Percentiles rank a stretch among this genome's conserved stretches.
Conservation (phyloP, 78 protist species). For the slime mould (Dictyostelium discoideum) region DNA sequence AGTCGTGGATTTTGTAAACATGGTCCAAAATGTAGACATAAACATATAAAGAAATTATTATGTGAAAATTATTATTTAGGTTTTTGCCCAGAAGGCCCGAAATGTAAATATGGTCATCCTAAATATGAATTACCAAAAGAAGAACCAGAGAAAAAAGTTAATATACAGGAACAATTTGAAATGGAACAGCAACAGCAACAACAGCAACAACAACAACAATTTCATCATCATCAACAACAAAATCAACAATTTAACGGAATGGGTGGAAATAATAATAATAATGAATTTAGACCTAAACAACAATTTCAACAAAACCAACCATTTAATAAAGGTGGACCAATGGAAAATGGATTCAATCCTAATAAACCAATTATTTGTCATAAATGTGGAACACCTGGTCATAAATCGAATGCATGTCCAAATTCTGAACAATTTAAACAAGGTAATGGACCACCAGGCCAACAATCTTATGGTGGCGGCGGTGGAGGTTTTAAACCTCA, state of each 20-base stretch:
- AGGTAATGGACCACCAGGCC: not conserved
- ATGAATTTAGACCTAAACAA: not conserved
- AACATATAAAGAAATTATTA: slow-evolving; percentile 74
- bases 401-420: slow-evolving; percentile 68
- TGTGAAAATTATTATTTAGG: slow-evolving; percentile 92
- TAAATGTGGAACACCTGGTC: slow-evolving; percentile 65
- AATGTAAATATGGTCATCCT: slow-evolving; percentile 88
- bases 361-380: slow-evolving; percentile 55
- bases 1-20: slow-evolving; percentile 95
- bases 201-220: slow-evolving; percentile 12
- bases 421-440: slow-evolving; percentile 12
- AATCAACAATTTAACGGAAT: not conserved
- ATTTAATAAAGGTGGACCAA: not conserved
- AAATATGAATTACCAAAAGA: slow-evolving; percentile 79
- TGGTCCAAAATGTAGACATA: slow-evolving; percentile 88
- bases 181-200: slow-evolving; percentile 44
- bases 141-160: slow-evolving; percentile 50
- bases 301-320: not conserved
- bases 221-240: not conserved
- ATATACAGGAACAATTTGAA: not conserved
- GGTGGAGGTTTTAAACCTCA: slow-evolving; percentile 4
- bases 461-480: not conserved
- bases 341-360: not conserved
- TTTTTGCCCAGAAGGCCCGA: slow-evolving; percentile 94
- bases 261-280: not conserved